These are phyloP conservation scores for Fusarium miscanthi DNA, from an alignment of 2,329 filamentous ascomycete species.

Conservation along the genomic window DNA sequence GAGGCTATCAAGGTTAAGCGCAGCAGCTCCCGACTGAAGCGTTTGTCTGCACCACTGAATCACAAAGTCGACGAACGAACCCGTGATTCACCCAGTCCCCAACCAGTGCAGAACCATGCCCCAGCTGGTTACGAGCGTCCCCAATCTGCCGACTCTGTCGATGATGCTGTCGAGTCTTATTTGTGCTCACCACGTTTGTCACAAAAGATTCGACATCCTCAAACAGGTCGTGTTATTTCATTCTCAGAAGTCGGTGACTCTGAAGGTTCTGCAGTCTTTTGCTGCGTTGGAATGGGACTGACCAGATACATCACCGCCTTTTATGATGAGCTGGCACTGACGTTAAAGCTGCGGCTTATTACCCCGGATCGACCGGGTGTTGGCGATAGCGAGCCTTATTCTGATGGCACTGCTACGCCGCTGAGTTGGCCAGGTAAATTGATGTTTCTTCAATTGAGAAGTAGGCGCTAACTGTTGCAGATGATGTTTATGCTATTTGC, in stretches of 20 bases:
- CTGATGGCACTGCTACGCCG: constrained; percentile 84
- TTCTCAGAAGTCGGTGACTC: constrained; percentile 97
- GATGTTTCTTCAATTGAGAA: neutral
- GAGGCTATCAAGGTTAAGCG: constrained; percentile 62
- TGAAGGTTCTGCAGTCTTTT: constrained; percentile 90
- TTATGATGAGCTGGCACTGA: constrained; percentile 93
- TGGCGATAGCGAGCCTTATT: constrained; percentile 88
- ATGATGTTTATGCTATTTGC: constrained; percentile 93
- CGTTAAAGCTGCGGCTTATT: constrained; percentile 88
- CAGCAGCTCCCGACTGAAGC: constrained; percentile 68
- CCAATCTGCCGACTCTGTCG: constrained; percentile 84
- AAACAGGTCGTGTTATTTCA: constrained; percentile 87
- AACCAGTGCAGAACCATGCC: constrained; percentile 44
- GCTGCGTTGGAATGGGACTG: constrained; percentile 97
- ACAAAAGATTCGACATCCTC: constrained; percentile 87
- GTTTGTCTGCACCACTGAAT: constrained; percentile 63
- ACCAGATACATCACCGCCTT: constrained; percentile 97
- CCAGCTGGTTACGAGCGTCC: constrained; percentile 76
- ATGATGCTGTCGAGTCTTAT: constrained; percentile 87
- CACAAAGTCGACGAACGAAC: constrained; percentile 54
- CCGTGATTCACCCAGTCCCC: constrained; percentile 43
- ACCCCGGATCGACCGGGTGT: constrained; percentile 95
- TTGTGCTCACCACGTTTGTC: constrained; percentile 85
- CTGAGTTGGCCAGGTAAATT: constrained; percentile 90
- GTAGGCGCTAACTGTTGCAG: constrained; percentile 46